Base-by-base conservation (phyloP, 2,329 filamentous ascomycete species). In the Tympanopsis confertula region DNA sequence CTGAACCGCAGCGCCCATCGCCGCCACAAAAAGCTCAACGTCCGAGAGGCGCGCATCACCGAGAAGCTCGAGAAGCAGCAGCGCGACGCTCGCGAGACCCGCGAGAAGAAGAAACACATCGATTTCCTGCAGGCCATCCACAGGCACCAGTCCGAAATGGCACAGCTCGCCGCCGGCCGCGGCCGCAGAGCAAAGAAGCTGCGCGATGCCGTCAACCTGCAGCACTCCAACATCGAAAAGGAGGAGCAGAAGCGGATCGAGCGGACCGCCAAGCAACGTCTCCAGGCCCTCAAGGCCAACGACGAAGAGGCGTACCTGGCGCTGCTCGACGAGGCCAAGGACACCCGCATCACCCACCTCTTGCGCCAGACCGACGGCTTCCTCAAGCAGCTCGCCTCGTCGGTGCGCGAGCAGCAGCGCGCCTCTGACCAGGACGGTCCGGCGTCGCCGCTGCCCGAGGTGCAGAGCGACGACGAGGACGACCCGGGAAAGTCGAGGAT, bases 61-160 rank as follows among this genome's bases (percentile, higher is more conserved):
- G 91, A 98, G 72, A 98, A 95, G 62, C 77, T 98, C 2, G 91
- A 98, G 74, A 96, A 96, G 65, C 88, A 98, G 59, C 91, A 98
- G 57, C 86, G 91, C 40, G 89, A 96, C 58, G 89, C 88, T 30
- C 84, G 91, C 41, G 89, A 96, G 65, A 86, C 84, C 47, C 85
- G 93, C 44, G 91, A 98, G 64, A 94, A 94, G 78, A 91, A 94
- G 77, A 94, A 93, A 65, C 89, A 96, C 54, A 76, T 73, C 42
- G 89, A 96, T 56, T 94, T 94, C 60, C 71, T 98, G 41, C 79
- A 86, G 45, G 83, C 88, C 24, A 86, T 98, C 38, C 72, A 86
- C 47, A 80, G 77, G 46, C 89, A 95, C 57, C 78, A 83, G 40
- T 71, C 76, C 36, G 87, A 94, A 48, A 78, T 96, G 32, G 70